phyloP scores from a whole-genome alignment of 306 rosid species.

The Fragaria iinumae region DNA sequence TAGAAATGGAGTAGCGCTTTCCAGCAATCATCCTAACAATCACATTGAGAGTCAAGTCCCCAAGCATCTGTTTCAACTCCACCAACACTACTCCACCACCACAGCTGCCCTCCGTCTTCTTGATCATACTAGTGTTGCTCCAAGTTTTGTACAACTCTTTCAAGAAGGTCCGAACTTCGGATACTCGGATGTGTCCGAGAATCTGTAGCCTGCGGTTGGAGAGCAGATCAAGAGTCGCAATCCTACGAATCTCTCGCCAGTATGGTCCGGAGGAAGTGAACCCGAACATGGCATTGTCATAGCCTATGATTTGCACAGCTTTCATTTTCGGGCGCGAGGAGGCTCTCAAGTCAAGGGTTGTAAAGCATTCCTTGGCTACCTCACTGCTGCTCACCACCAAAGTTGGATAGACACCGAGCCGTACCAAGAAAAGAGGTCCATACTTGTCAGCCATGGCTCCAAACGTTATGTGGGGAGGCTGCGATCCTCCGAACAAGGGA shows the following conservation, averaged over 20 bases:
- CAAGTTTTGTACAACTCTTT: neutral
- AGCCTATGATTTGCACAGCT: neutral
- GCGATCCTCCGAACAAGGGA: neutral
- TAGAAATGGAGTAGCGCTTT: neutral
- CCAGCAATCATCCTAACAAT: neutral
- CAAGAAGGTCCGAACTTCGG: neutral
- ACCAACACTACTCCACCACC: neutral
- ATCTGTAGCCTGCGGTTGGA: neutral
- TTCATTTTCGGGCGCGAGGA: neutral
- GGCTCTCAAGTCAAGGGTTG: neutral
- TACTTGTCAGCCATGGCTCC: neutral
- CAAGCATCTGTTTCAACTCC: neutral
- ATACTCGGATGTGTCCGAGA: neutral
- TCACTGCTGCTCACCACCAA: conserved; percentile 5
- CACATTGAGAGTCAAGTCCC: neutral
- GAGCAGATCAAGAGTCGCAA: conserved; percentile 1
- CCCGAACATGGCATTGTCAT: neutral
- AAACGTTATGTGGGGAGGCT: neutral
- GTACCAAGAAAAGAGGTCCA: neutral
- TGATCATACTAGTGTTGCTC: neutral
- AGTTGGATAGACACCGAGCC: neutral
- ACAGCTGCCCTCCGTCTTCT: neutral
- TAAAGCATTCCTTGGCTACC: neutral
- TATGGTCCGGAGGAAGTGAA: neutral
- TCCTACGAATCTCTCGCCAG: neutral